Base-by-base conservation (phyloP, 768 basidiomycete species). In the Cystofilobasidium macerans region DNA sequence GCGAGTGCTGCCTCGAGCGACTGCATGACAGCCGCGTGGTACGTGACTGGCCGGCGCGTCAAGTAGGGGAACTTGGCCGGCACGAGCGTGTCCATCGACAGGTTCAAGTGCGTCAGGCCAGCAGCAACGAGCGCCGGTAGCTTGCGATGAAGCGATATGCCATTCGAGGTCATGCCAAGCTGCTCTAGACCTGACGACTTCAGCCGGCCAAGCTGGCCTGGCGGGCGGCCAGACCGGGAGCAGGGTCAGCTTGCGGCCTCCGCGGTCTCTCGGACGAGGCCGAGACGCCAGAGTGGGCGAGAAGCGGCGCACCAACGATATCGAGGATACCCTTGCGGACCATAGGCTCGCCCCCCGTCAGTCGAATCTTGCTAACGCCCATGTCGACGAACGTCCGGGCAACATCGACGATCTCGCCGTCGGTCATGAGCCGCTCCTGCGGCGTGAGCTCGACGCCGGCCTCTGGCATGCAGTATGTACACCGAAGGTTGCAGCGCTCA, bases 401-500 rank as follows among this genome's bases (percentile, higher is more conserved):
- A 1, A 90, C 79, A 57, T 86, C 83, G 47, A 87, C 73, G 33
- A 92, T 77, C 73, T 93, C 89, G 59, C 84, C 81, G 69, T 89
- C 84, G 0, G 86, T 84, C 43, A 93, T 80, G 65, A 89, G 80
- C 66, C 86, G 80, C 13, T 79, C 78, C 38, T 78, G 77, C 2
- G 88, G 89, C 16, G 87, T 85, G 32, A 91, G 80, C 61, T 86
- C 82, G 6, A 91, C 78, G 36, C 89, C 88, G 72, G 86, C 84
- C 61, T 80, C 82, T 3, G 89, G 89, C 89, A 92, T 93, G 72
- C 89, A 92, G 73, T 93, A 93, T 71, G 89, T 89, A 71, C 90
- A 92, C 76, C 90, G 82, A 64, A 93, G 78, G 77, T 92, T 93
- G 76, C 90, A 93, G 67, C 83, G 80, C 75, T 92, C 90, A 0